These are phyloP conservation scores for Puccinia horiana DNA, from an alignment of 1,284 basidiomycete species.

Conservation along the genomic window DNA sequence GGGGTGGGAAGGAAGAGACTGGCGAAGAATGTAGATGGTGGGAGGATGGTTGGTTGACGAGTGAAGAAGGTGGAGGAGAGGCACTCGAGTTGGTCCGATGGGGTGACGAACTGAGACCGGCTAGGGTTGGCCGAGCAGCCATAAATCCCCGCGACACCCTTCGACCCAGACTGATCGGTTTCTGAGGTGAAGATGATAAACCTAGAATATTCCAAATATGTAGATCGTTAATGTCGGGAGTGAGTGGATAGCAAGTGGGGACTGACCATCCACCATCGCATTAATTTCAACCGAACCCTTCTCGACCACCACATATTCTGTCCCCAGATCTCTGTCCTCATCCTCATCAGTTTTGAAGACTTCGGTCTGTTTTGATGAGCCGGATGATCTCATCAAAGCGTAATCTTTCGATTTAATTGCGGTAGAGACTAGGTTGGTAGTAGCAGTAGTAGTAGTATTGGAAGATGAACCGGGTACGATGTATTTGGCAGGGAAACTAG, in stretches of 20 bases:
- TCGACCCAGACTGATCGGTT: constrained; percentile 58
- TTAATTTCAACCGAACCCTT: constrained; percentile 66
- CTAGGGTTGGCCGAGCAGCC: constrained; percentile 51
- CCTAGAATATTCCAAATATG: background rate
- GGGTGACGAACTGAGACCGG: constrained; percentile 37
- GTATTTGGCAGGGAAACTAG: constrained; percentile 49
- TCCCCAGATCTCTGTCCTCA: constrained; percentile 58
- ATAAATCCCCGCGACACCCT: constrained; percentile 58
- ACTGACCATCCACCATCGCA: constrained; percentile 63
- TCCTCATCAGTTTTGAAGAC: constrained; percentile 23
- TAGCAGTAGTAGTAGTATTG: background rate
- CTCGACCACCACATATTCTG: constrained; percentile 65
- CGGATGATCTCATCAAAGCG: constrained; percentile 53
- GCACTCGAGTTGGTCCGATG: background rate
- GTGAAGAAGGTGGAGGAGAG: constrained; percentile 4
- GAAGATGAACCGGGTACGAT: constrained; percentile 40
- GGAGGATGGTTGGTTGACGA: background rate
- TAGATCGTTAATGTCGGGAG: background rate
- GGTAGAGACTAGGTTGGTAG: constrained; percentile 14
- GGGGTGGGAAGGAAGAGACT: constrained; percentile 38
- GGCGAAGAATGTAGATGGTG: constrained; percentile 27
- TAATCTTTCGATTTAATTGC: constrained; percentile 45
- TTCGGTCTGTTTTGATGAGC: constrained; percentile 50
- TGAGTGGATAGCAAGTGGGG: no score
- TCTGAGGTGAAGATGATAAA: constrained; percentile 53